Base-by-base conservation (phyloP, 495 filamentous ascomycete genomes). In the Pseudomonodictys pantanalensis region DNA sequence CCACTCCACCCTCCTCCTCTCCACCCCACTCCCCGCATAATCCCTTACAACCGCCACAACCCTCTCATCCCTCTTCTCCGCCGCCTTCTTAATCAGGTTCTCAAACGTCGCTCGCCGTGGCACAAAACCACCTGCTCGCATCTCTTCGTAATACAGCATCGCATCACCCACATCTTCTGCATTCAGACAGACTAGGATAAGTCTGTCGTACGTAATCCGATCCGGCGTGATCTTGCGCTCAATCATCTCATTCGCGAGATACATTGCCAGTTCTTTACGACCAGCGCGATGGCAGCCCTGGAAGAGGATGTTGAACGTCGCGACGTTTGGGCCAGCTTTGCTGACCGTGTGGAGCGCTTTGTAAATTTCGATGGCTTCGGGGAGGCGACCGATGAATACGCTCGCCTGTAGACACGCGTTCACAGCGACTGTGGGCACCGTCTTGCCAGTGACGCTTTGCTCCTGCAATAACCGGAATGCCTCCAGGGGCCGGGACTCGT, bases 231-330 rank as follows among this genome's bases (percentile, higher is more conserved):
- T 71, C 8, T 76, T 75, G 35, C 87, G 76, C 20, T 81, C 78
- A 0, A 81, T 72, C 85, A 95, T 92, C 68, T 96, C 92, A 15
- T 79, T 76, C 15, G 85, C 79, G 0, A 93, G 63, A 66, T 90
- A 89, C 73, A 86, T 83, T 51, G 84, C 85, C 0, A 78, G 68
- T 46, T 81, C 78, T 51, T 79, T 81, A 42, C 77, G 75, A 18
- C 67, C 60, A 15, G 70, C 75, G 23, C 68, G 68, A 2, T 77
- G 73, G 69, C 87, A 88, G 51, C 84, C 79, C 32, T 72, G 73
- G 44, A 96, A 75, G 6, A 96, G 77, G 3, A 81, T 64, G 63
- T 91, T 88, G 72, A 86, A 92, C 1, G 83, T 86, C 24, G 75
- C 70, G 2, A 79, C 78, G 65, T 84, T 79, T 9, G 84, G 86